Evolutionary conservation across 176 grass and related monocot species (phyloP).

Genomic region (Stipa capillata): DNA sequence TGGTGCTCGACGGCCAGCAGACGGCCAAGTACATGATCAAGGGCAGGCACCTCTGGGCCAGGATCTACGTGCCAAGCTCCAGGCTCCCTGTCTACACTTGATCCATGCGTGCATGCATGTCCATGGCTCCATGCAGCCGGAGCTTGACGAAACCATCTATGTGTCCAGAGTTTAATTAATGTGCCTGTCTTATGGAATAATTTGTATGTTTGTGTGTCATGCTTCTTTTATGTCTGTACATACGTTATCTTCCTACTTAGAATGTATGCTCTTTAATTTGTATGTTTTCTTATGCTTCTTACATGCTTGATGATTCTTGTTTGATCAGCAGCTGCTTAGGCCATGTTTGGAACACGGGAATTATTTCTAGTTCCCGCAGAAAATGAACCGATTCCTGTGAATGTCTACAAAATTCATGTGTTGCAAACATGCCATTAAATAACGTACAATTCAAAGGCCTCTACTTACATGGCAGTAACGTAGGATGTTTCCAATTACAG

Average conservation of each 20-base stretch:
- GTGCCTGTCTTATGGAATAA: slow-evolving; percentile 16
- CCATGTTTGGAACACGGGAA: not conserved
- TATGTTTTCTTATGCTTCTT: not conserved
- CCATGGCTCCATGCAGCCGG: not conserved
- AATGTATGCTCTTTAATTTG: not conserved
- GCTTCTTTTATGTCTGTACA: not conserved
- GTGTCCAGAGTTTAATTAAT: not conserved
- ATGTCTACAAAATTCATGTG: not conserved
- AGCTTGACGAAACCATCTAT: not conserved
- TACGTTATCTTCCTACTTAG: not conserved
- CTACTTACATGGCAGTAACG: not conserved
- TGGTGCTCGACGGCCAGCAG: slow-evolving; percentile 38
- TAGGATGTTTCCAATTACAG: not conserved
- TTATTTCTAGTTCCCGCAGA: not conserved
- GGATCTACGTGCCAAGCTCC: slow-evolving; percentile 46
- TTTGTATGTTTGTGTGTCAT: not conserved
- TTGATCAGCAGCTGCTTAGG: not conserved
- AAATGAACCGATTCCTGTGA: not conserved
- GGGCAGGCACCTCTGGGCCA: slow-evolving; percentile 68
- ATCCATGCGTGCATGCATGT: not conserved
- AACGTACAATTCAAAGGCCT: not conserved
- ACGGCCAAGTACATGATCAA: slow-evolving; percentile 69
- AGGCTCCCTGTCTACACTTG: not conserved
- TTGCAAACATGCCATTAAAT: not conserved
- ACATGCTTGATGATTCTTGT: not conserved